Evolutionary conservation across 78 protist genomes (phyloP).

Genomic region (Polysphondylium violaceum): DNA sequence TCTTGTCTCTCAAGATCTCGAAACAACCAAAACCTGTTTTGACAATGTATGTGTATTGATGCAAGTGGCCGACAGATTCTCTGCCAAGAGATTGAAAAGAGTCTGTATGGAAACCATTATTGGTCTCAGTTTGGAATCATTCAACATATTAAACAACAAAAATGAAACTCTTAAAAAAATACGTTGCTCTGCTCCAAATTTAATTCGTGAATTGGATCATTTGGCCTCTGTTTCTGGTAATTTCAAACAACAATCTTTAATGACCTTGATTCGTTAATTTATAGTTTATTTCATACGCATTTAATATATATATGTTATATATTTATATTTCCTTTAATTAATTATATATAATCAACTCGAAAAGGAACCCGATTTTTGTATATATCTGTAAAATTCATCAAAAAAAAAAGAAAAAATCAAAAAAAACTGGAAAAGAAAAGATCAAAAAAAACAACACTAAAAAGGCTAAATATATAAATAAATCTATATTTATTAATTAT

Average conservation of each 20-base stretch:
- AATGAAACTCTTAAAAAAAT: slow-evolving; percentile 40
- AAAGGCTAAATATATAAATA: too few relatives aligned
- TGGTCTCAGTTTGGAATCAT: neutral
- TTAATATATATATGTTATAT: too few relatives aligned
- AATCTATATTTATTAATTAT: too few relatives aligned
- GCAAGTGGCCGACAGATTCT: slow-evolving; percentile 68
- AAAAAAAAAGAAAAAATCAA: too few relatives aligned
- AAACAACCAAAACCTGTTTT: slow-evolving; percentile 3
- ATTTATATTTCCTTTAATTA: too few relatives aligned
- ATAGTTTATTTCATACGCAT: too few relatives aligned
- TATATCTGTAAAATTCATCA: too few relatives aligned
- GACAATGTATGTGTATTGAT: slow-evolving; percentile 68
- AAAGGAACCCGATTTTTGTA: too few relatives aligned
- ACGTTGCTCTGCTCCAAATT: slow-evolving; percentile 20
- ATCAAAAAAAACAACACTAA: too few relatives aligned
- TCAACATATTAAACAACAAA: neutral
- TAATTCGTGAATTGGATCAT: slow-evolving; percentile 52
- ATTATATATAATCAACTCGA: too few relatives aligned
- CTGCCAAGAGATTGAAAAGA: slow-evolving; percentile 54
- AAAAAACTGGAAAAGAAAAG: too few relatives aligned
- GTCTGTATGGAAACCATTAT: slow-evolving; percentile 65
- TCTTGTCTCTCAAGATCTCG: neutral
- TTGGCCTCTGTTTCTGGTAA: slow-evolving; percentile 21
- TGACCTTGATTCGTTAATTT: slow-evolving; percentile 5
- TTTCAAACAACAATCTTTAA: neutral